Conservation (phyloP, 2,329 filamentous ascomycete genomes). For the Pyrenochaeta sp. region DNA sequence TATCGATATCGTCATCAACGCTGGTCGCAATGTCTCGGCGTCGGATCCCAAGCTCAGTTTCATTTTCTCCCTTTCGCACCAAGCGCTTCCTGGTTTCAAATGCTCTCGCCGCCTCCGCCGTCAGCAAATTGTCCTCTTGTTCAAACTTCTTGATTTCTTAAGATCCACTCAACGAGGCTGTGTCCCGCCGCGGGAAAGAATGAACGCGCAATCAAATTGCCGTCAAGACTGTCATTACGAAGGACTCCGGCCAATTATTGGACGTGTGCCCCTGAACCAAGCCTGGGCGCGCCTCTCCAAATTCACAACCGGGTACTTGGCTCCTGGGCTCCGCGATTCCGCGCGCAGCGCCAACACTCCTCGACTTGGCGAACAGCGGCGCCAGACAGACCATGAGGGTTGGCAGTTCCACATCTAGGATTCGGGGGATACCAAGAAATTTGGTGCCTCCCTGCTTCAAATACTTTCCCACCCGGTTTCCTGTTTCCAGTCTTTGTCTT, state of each 20-base stretch:
- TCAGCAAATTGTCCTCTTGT: slow-evolving; percentile 11
- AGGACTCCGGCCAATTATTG: slow-evolving; percentile 24
- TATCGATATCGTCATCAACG: neutral
- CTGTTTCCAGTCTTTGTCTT: slow-evolving; percentile 14
- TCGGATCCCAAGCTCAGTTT: neutral
- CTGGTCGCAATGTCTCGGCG: slow-evolving; percentile 2
- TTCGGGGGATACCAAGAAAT: slow-evolving; percentile 37
- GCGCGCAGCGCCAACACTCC: slow-evolving; percentile 37
- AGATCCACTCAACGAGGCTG: slow-evolving; percentile 35
- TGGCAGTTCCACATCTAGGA: slow-evolving; percentile 49
- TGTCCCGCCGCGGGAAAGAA: slow-evolving; percentile 21
- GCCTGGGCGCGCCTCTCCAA: slow-evolving; percentile 43
- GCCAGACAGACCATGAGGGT: slow-evolving; percentile 43
- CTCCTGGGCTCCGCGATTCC: slow-evolving; percentile 43
- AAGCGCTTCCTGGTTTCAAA: slow-evolving; percentile 10
- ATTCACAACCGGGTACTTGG: slow-evolving; percentile 34
- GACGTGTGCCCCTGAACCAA: slow-evolving; percentile 43
- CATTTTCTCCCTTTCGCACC: slow-evolving; percentile 2
- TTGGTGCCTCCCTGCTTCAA: slow-evolving; percentile 39
- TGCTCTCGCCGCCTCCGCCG: neutral
- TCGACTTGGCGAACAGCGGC: slow-evolving; percentile 41
- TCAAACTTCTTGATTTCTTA: slow-evolving; percentile 5
- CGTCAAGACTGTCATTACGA: slow-evolving; percentile 22
- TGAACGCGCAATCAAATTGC: slow-evolving; percentile 33
- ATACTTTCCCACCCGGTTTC: slow-evolving; percentile 36